Evolutionary conservation across 73 alveolate species (phyloP), one percentile per base, ranked within the genome.

Genomic region (Paramecium sexaurelia): DNA sequence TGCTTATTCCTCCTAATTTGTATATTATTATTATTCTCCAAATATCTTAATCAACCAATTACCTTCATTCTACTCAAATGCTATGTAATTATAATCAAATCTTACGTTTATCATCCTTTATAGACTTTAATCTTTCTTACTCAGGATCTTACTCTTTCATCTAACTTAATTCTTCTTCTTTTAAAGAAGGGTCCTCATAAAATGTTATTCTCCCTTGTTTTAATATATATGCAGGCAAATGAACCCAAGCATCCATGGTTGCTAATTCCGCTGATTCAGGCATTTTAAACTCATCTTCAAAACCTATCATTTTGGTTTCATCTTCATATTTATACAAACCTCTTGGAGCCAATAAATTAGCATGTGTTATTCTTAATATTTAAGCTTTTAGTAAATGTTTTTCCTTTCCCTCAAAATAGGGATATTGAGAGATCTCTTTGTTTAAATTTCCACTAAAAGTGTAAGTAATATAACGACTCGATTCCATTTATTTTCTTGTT

Each of bases 281-380:
- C 90, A 78, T 78, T 26, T 78, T 78, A 40, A 78, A 78, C 41
- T 78, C 90, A 3, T 78, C 90, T 41, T 78, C 90, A 78, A 41
- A 43, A 5, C 32, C 90, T 41, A 78, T 22, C 41, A 27, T 10
- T 43, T 78, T 78, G 0, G 90, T 56, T 37, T 78, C 90, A 39
- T 78, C 90, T 2, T 78, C 90, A 78, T 43, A 19, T 78, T 43
- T 78, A 78, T 78, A 78, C 29, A 78, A 78, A 3, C 90, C 90
- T 33, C 90, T 41, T 1, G 90, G 90, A 22, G 71, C 90, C 17
- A 78, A 39, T 24, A 41, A 27, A 39, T 39, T 78, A 7, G 75
- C 51, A 24, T 78, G 90, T 0, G 90, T 78, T 40, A 78, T 78
- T 40, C 90, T 37, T 22, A 78, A 20, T 78, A 78, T 78, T 43